Base-by-base conservation (phyloP, 768 basidiomycete species). In the Cystobasidium onofrii region DNA sequence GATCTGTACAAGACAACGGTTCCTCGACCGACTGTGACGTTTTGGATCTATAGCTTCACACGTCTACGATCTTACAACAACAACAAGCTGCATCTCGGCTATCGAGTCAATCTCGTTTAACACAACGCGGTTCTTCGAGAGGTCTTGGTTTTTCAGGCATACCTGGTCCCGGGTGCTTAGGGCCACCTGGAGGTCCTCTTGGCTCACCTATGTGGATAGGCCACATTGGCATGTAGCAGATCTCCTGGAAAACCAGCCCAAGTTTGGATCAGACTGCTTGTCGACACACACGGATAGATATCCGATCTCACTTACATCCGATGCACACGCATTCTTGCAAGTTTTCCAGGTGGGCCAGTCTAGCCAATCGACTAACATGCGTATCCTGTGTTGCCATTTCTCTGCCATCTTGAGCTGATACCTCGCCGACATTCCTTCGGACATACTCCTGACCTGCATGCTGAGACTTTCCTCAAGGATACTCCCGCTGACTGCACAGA, bases 201-300 rank as follows among this genome's bases (percentile, higher is more conserved):
- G 25, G 10, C 15, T 27, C 29, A 27, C 27, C 33, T 29, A 60
- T 60, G 33, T 29, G 25, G 3, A 60, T 15, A 13, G 57, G 57
- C 57, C 57, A 60, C 57, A 60, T 60, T 20, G 57, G 57, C 57
- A 60, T 60, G 57, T 60, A 60, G 57, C 57, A 60, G 25, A 60
- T 60, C 20, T 60, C 57, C 57, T 60, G 57, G 27, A 29, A 34
- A 60, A 27, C n/a, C n/a, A n/a, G n/a, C n/a, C n/a, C n/a, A 54
- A 54, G 20, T n/a, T 6, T 20, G n/a, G 27, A 20, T n/a, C 27
- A 29, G 27, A n/a, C 52, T n/a, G 52, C 27, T 54, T n/a, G 20
- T 27, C 57, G 29, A 29, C 20, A 13, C 57, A 54, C 18, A 4
- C 33, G 29, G 57, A 60, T 29, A 23, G 27, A 12, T 12, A 60